Evolutionary conservation across 129 eudicot species (phyloP).

Genomic region (Arctium lappa): DNA sequence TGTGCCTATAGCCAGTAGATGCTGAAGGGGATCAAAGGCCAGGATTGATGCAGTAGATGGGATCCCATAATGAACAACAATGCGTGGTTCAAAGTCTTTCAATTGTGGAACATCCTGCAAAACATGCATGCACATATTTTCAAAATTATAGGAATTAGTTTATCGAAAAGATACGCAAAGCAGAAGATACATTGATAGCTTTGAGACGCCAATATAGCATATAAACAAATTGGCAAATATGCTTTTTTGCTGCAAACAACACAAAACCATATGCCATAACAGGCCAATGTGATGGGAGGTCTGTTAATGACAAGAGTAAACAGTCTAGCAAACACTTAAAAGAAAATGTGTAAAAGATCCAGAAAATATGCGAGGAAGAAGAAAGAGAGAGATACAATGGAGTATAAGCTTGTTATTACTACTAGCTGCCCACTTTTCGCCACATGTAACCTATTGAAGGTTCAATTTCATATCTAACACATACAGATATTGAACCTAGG

Average conservation of each 20-base stretch:
- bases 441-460: background rate
- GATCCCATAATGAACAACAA: conserved; percentile 80
- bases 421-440: background rate
- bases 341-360: background rate
- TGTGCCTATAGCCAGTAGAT: conserved; percentile 82
- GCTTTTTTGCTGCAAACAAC: conserved; percentile 16
- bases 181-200: background rate
- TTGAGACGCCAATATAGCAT: conserved; percentile 5
- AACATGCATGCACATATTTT: conserved; percentile 13
- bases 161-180: conserved; percentile 5
- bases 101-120: conserved; percentile 22
- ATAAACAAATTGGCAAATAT: background rate
- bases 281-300: background rate
- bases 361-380: background rate
- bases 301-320: background rate
- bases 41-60: conserved; percentile 86
- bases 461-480: background rate
- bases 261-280: background rate
- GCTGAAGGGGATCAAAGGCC: conserved; percentile 76
- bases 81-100: conserved; percentile 48
- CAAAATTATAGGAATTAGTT: background rate
- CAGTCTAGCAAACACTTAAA: background rate
- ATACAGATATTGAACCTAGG: background rate
- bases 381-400: background rate
- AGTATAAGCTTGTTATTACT: background rate